Conservation (phyloP, 768 basidiomycete species). For the Neoboletus brunneissimus region DNA sequence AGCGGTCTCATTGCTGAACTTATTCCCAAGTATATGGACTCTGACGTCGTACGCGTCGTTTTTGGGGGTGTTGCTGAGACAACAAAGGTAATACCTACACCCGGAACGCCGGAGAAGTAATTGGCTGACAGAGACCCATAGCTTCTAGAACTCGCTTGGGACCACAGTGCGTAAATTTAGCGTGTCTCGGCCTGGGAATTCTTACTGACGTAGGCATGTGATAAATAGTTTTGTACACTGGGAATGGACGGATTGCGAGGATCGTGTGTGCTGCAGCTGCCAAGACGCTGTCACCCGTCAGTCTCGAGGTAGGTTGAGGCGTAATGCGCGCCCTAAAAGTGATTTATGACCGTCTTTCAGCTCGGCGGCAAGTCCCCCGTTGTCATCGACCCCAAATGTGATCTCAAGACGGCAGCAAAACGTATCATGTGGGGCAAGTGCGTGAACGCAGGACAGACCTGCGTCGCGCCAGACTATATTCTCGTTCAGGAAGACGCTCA, state of each 20-base stretch:
- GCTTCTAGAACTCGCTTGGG: conserved; percentile 74
- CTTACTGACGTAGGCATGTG: neutral
- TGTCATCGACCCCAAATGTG: conserved; percentile 65
- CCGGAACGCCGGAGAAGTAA: neutral
- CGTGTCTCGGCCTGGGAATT: neutral
- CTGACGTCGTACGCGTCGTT: conserved; percentile 59
- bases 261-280: conserved; percentile 75
- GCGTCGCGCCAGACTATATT: conserved; percentile 59
- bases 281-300: conserved; percentile 68
- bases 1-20: conserved; percentile 63
- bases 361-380: conserved; percentile 76
- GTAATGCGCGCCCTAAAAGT: neutral
- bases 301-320: conserved; percentile 44
- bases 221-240: conserved; percentile 51
- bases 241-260: conserved; percentile 56
- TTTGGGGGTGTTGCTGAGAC: conserved; percentile 67
- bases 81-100: conserved; percentile 41
- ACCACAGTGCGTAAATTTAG: conserved; percentile 41
- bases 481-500: conserved; percentile 44
- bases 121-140: conserved; percentile 23
- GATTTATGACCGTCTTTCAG: conserved; percentile 27
- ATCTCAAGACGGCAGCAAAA: conserved; percentile 61
- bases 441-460: conserved; percentile 76
- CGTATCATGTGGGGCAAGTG: conserved; percentile 83
- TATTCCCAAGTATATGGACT: conserved; percentile 73